phyloP scores from a whole-genome alignment of 2,329 filamentous ascomycete genomes.

The Leptographium radiaticola region DNA sequence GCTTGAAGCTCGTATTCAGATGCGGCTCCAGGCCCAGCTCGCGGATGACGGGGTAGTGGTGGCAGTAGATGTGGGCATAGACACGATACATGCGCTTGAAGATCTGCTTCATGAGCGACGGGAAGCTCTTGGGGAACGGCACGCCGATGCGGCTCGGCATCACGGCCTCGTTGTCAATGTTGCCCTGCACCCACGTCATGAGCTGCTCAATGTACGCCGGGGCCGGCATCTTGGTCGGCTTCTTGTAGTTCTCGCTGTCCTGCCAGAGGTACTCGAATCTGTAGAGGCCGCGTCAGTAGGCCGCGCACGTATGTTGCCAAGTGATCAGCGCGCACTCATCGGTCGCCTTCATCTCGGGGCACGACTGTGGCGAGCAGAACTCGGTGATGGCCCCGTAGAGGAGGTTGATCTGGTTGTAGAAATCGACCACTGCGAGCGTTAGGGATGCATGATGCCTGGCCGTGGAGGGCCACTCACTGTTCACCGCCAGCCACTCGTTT shows the following conservation, averaged over 20 bases:
- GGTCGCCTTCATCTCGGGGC: constrained; percentile 99
- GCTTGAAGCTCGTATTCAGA: constrained; percentile 98
- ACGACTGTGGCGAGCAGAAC: constrained; percentile 94
- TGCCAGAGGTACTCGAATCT: constrained; percentile 99
- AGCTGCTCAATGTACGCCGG: constrained; percentile 96
- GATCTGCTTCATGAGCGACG: constrained; percentile 77
- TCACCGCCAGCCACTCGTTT: constrained; percentile 97
- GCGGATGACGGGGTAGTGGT: constrained; percentile 94
- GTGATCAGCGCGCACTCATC: constrained; percentile 55
- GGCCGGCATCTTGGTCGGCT: constrained; percentile 94
- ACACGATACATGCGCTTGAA: constrained; percentile 99
- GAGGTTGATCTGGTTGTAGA: constrained; percentile 99
- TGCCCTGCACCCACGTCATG: constrained; percentile 92
- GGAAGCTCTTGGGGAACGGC: constrained; percentile 88
- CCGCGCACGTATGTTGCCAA: too few species aligned
- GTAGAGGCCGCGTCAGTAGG: background rate
- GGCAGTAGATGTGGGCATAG: constrained; percentile 98
- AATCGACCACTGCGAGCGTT: constrained; percentile 75
- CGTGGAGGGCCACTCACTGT: constrained; percentile 46
- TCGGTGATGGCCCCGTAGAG: constrained; percentile 98
- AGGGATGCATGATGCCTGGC: constrained; percentile 14
- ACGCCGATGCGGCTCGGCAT: constrained; percentile 94
- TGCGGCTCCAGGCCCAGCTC: constrained; percentile 93
- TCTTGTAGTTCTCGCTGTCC: constrained; percentile 84
- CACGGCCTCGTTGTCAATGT: constrained; percentile 88